These are phyloP conservation scores for Fusarium bulbicola DNA, from an alignment of 2,329 filamentous ascomycete genomes.

Conservation along the genomic window DNA sequence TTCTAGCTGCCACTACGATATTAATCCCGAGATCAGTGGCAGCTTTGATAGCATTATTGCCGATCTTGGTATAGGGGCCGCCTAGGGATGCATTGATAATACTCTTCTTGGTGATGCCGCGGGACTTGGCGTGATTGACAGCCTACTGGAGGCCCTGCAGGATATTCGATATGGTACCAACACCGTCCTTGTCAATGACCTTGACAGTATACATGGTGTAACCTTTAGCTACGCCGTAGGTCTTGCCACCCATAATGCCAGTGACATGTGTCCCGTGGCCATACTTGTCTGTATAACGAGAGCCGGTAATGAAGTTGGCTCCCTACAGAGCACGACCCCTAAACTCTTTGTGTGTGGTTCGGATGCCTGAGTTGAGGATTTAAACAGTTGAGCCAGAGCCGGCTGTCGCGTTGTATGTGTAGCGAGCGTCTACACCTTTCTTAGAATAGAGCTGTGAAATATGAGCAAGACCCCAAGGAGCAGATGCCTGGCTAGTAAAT, in stretches of 20 bases:
- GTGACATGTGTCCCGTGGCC: constrained; percentile 47
- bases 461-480: constrained; percentile 17
- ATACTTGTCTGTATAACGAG: constrained; percentile 40
- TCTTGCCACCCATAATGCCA: constrained; percentile 44
- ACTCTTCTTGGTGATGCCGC: neutral
- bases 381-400: constrained; percentile 47
- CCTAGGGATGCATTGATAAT: neutral
- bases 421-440: neutral
- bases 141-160: constrained; percentile 42
- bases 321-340: constrained; percentile 40
- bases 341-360: constrained; percentile 46
- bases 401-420: constrained; percentile 38
- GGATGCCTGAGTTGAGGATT: constrained; percentile 56
- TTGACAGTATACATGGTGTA: constrained; percentile 44
- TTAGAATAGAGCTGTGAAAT: neutral
- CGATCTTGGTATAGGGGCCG: neutral
- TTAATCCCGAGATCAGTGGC: constrained; percentile 3
- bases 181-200: constrained; percentile 35
- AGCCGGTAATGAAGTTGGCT: constrained; percentile 36
- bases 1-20: constrained; percentile 3
- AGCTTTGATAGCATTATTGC: constrained; percentile 1
- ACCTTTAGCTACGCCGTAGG: constrained; percentile 45
- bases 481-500: neutral
- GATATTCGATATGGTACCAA: neutral
- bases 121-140: constrained; percentile 43